Percentiles rank a stretch among this genome's conserved stretches.
Evolutionary conservation across 164 flowering plant genomes (phyloP).

Genomic region (Magnolia changhungtana): DNA sequence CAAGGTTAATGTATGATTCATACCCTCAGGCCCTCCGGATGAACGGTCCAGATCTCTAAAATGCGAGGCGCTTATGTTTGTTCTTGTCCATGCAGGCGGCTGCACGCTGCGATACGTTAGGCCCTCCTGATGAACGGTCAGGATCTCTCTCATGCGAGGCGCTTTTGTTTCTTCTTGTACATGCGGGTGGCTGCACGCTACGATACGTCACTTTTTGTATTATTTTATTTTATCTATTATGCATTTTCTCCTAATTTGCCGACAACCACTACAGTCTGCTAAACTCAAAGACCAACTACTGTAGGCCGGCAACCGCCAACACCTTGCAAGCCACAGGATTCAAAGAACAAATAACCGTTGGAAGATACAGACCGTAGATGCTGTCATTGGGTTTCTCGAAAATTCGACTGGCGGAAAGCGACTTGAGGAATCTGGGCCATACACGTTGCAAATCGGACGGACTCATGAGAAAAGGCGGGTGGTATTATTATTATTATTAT

Average conservation of each 20-base stretch:
- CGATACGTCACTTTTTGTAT: not conserved
- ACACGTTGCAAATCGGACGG: not conserved
- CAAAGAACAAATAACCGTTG: slow-evolving; percentile 25
- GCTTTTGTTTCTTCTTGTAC: not conserved
- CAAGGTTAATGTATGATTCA: no score
- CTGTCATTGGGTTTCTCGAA: slow-evolving; percentile 15
- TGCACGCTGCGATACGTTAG: not conserved
- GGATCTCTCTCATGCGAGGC: not conserved
- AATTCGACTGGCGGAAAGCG: not conserved
- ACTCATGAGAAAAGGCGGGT: not conserved
- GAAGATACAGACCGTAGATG: slow-evolving; percentile 31
- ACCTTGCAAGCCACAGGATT: slow-evolving; percentile 38
- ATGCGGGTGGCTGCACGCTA: not conserved
- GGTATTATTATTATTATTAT: no score
- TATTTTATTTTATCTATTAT: not conserved
- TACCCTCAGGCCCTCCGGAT: not conserved
- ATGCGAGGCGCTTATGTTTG: not conserved
- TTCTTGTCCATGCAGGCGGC: not conserved
- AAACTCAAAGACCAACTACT: slow-evolving; percentile 17
- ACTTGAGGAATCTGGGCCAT: slow-evolving; percentile 22
- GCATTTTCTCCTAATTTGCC: not conserved
- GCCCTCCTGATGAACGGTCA: not conserved
- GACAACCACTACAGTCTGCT: slow-evolving; percentile 8
- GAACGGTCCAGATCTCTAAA: not conserved
- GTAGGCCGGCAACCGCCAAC: slow-evolving; percentile 62